Conservation (phyloP, 305 asterid species). For the Solanum hybrid region DNA sequence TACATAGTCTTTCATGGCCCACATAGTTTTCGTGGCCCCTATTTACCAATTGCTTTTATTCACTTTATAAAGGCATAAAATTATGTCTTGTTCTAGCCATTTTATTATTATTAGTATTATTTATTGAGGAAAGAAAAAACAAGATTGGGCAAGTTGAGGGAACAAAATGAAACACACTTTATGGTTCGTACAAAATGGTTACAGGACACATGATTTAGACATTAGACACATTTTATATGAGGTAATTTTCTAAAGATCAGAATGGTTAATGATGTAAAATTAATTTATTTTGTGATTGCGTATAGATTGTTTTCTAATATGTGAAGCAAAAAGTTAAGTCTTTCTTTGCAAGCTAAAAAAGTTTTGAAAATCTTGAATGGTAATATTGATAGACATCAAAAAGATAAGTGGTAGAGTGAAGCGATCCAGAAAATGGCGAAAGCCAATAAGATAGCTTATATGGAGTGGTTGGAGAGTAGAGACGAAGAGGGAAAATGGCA, state of each 20-base stretch:
- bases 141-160: not conserved
- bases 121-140: not conserved
- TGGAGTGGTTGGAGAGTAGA: not conserved
- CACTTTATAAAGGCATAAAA: slow-evolving; percentile 2
- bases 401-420: not conserved
- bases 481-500: not conserved
- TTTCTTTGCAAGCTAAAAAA: not conserved
- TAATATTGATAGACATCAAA: not conserved
- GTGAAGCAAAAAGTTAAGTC: not conserved
- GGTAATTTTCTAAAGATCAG: not conserved
- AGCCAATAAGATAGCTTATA: not conserved
- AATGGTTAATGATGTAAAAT: not conserved
- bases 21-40: not conserved
- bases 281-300: not conserved
- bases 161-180: not conserved
- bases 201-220: not conserved
- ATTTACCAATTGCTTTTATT: not conserved
- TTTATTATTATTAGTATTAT: not conserved
- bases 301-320: not conserved
- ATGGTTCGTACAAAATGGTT: not conserved
- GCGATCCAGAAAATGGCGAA: not conserved
- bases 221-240: not conserved
- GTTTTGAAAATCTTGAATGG: not conserved
- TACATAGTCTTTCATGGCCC: not conserved
- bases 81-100: not conserved